A percentile compares a stretch with the other conserved stretches of the same genome.
phyloP scores from a whole-genome alignment of 768 basidiomycete genomes.

The Panus rudis region DNA sequence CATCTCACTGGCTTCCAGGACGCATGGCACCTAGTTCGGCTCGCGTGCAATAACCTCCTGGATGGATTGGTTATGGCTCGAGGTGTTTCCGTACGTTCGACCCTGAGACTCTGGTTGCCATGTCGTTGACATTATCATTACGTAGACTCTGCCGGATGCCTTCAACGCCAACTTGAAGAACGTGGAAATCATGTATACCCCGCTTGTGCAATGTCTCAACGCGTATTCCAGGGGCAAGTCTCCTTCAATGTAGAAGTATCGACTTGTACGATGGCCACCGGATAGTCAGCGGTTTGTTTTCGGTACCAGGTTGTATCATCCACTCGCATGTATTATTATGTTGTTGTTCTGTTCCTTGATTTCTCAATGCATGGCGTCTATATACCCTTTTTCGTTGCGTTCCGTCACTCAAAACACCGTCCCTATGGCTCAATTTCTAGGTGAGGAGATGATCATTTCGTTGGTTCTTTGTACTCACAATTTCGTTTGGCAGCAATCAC shows the following conservation, averaged over 20 bases:
- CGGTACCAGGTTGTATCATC: too few relatives aligned
- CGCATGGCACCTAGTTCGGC: constrained; percentile 22
- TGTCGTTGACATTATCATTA: not conserved
- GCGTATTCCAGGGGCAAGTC: constrained; percentile 20
- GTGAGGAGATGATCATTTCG: too few relatives aligned
- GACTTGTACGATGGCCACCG: not conserved
- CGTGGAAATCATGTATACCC: constrained; percentile 16
- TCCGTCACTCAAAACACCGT: too few relatives aligned
- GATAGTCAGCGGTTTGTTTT: too few relatives aligned
- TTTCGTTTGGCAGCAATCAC: too few relatives aligned
- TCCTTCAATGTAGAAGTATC: constrained; percentile 2
- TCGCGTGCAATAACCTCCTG: constrained; percentile 16
- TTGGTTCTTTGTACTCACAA: too few relatives aligned
- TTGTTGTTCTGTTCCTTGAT: not conserved
- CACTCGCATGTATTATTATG: too few relatives aligned
- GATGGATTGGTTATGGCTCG: constrained; percentile 19
- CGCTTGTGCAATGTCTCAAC: constrained; percentile 20
- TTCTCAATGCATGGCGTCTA: too few relatives aligned
- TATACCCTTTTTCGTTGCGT: too few relatives aligned
- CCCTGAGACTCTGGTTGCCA: not conserved
- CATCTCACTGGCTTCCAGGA: constrained; percentile 21
- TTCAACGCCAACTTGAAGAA: constrained; percentile 16
- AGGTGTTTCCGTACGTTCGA: constrained; percentile 13
- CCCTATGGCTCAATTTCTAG: too few relatives aligned
- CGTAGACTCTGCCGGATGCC: constrained; percentile 11